Evolutionary conservation across 2,329 filamentous ascomycete species (phyloP), one percentile per base, ranked within the genome.

Genomic region (Fusarium sp.): DNA sequence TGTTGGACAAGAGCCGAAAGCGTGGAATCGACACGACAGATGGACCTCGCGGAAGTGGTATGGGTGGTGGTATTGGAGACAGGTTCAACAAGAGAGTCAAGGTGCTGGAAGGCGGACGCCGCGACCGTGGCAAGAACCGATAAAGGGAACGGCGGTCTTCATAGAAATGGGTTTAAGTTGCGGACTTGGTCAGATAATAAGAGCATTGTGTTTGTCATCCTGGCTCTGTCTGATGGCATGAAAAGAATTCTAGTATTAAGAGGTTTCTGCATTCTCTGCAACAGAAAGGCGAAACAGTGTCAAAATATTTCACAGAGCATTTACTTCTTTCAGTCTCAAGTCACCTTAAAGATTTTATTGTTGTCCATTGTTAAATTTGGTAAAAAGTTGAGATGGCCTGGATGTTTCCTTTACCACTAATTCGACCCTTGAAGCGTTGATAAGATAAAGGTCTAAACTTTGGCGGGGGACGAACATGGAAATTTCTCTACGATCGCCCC

Each of bases 1-100:
- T 93, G 70, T 79, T 94, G 70, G 94, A 97, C 76, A 94, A 91
- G 85, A 97, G 94, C 78, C 86, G 94, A 67, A 97, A 97, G 85
- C 87, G 94, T 71, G 86, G 86, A 28, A 83, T 87, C 23, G 91
- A 94, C 28, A 86, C 85, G 1, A 77, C 77, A 20, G 94, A 97
- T 79, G 89, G 92, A 0, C 89, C 88, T 8, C 86, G 91, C 60
- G 88, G 86, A 30, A 90, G 88, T 76, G 91, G 86, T 34, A 79
- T 76, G 49, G 81, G 84, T 9, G 82, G 82, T 8, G 86, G 88
- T 60, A 88, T 94, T 75, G 94, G 94, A 26, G 91, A 94, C 60
- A 85, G 86, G 41, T 94, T 92, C 77, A 89, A 89, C 74, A 92
- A 92, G 82, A 87, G 86, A 78, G 83, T 89, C 74, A 91, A 88